Evolutionary conservation across 1,284 basidiomycete genomes (phyloP).

Genomic region (Anthracocystis walkeri): DNA sequence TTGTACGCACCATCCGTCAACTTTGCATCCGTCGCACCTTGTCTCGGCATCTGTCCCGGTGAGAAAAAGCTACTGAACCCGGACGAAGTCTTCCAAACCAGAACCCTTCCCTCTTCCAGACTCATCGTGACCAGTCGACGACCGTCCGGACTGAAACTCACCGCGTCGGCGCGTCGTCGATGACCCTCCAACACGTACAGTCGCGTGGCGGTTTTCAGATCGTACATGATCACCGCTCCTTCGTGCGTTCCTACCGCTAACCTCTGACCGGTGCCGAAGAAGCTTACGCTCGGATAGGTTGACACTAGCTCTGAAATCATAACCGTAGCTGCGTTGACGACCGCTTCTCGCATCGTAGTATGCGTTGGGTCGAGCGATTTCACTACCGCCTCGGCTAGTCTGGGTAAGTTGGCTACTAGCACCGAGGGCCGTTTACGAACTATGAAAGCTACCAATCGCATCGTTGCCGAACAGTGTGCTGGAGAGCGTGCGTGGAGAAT

Average conservation of each 20-base stretch:
- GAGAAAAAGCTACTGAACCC: conserved; percentile 83
- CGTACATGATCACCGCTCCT: conserved; percentile 87
- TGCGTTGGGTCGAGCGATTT: conserved; percentile 94
- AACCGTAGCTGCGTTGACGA: conserved; percentile 90
- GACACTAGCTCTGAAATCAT: conserved; percentile 82
- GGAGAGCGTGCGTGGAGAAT: conserved; percentile 83
- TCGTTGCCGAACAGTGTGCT: conserved; percentile 85
- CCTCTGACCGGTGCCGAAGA: conserved; percentile 85
- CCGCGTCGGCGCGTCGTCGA: conserved; percentile 37
- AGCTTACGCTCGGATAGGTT: conserved; percentile 89
- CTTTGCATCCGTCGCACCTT: conserved; percentile 76
- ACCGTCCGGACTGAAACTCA: conserved; percentile 87
- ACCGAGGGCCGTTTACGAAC: conserved; percentile 80
- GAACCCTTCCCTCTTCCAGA: conserved; percentile 77
- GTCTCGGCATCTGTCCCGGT: conserved; percentile 90
- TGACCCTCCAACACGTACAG: conserved; percentile 95
- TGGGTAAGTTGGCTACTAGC: conserved; percentile 85
- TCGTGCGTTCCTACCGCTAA: conserved; percentile 94
- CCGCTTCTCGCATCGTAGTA: conserved; percentile 83
- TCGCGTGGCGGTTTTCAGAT: conserved; percentile 92
- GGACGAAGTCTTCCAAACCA: conserved; percentile 70
- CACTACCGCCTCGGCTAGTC: conserved; percentile 92
- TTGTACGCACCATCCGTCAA: conserved; percentile 63
- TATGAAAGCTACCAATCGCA: conserved; percentile 93
- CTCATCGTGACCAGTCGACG: conserved; percentile 87